Evolutionary conservation across 202 grass and related monocot species (phyloP), one percentile per base, ranked within the genome.

Genomic region (Digitaria exilis): DNA sequence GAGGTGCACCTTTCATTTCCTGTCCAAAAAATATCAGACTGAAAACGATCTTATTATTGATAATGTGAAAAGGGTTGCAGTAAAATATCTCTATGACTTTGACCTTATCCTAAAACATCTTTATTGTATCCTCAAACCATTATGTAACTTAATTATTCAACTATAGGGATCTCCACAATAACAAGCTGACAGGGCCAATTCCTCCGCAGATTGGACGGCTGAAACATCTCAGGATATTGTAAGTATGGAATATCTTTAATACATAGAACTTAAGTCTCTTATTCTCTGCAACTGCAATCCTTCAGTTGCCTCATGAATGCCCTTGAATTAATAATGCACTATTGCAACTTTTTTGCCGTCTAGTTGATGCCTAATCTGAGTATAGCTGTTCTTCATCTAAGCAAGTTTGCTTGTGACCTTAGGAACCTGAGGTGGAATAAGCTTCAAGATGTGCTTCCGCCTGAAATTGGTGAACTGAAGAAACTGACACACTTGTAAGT

Each of bases 391-490:
- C 16, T 88, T 75, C 71, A 77, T 25, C 56, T 86, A 71, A 94
- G 28, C 29, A 60, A 83, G 30, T 69, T 19, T 2, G 2, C 34
- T 64, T 55, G 4, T 84, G 21, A 46, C 84, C 21, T 62, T 89
- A 99, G 96, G 89, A 96, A 96, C 86, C 63, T 96, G 84, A 94
- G 96, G 91, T 99, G 96, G 96, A 99, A 99, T 89, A 99, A 99
- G 76, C 91, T 99, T 89, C 96, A 96, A 78, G 89, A 96, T 77
- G 93, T 91, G 64, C 88, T 99, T 77, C 93, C 96, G 1, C 89
- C 91, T 24, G 96, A 96, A 88, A 94, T 99, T 84, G 93, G 96
- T 44, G 93, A 96, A 83, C 31, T 99, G 42, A 96, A 99, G 82
- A 94, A 82, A 89, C 57, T 96, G 26, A 99, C 96, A 62, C 93